These are phyloP conservation scores for Myrmaecium sp. DNA, from an alignment of 2,329 filamentous ascomycete genomes.

Conservation along the genomic window DNA sequence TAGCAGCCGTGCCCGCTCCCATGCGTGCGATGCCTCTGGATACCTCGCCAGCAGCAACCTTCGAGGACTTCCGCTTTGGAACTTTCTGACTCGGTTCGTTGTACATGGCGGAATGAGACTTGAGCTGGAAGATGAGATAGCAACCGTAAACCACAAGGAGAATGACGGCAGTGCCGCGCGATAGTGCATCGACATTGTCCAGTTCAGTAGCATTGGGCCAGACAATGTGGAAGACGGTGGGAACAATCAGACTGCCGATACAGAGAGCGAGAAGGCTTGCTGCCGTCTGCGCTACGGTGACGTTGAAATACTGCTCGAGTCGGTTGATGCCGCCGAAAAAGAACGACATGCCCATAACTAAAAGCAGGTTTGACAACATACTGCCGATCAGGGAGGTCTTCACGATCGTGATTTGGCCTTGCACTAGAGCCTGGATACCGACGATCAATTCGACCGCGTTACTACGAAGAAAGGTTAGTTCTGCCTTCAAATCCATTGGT, in stretches of 20 bases:
- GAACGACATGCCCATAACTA: slow-evolving; percentile 85
- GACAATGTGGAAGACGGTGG: slow-evolving; percentile 58
- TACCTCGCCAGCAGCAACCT: slow-evolving; percentile 33
- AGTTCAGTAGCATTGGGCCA: background rate
- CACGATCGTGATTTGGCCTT: slow-evolving; percentile 65
- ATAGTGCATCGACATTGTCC: slow-evolving; percentile 17
- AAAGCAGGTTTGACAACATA: slow-evolving; percentile 77
- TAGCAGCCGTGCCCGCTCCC: slow-evolving; percentile 33
- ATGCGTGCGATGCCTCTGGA: slow-evolving; percentile 34
- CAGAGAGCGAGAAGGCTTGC: slow-evolving; percentile 64
- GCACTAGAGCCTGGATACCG: slow-evolving; percentile 61
- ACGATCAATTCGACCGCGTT: slow-evolving; percentile 86
- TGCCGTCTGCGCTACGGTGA: slow-evolving; percentile 78
- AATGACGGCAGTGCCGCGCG: slow-evolving; percentile 61
- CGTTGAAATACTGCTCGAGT: slow-evolving; percentile 76
- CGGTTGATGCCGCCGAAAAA: slow-evolving; percentile 71
- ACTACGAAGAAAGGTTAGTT: slow-evolving; percentile 22
- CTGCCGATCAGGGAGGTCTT: slow-evolving; percentile 85
- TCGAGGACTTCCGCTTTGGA: slow-evolving; percentile 34
- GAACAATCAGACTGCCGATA: slow-evolving; percentile 71
- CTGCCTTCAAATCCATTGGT: slow-evolving; percentile 9
- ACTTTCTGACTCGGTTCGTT: slow-evolving; percentile 66
- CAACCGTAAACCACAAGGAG: slow-evolving; percentile 67
- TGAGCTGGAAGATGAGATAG: slow-evolving; percentile 83
- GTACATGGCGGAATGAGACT: slow-evolving; percentile 68